Evolutionary conservation across 805 yeast species (phyloP).

Genomic region (Starmerella ratchasimensis): DNA sequence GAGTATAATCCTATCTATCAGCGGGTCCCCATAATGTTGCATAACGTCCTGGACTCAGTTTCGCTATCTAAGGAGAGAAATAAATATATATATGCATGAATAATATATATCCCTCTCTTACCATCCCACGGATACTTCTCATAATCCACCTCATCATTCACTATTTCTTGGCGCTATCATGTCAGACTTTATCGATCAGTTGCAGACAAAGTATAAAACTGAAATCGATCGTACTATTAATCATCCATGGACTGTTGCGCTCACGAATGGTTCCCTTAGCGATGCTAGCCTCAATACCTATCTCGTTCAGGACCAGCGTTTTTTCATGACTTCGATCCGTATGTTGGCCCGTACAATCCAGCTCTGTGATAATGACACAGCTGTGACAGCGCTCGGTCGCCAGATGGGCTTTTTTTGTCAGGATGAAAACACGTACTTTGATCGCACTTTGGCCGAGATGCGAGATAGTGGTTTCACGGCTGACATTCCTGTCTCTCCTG

Average conservation of each 20-base stretch:
- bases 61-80: too few relatives aligned
- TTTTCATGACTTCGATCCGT: constrained; percentile 6
- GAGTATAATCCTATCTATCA: too few relatives aligned
- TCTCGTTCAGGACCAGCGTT: constrained; percentile 11
- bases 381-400: constrained; percentile 5
- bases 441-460: constrained; percentile 4
- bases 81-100: too few relatives aligned
- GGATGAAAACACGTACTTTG: constrained; percentile 13
- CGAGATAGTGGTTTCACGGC: not conserved
- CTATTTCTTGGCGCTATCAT: too few relatives aligned
- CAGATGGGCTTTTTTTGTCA: constrained; percentile 10
- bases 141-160: too few relatives aligned
- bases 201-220: not conserved
- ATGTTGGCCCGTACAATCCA: constrained; percentile 8
- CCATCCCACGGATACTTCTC: too few relatives aligned
- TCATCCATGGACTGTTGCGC: constrained; percentile 10
- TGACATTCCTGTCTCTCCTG: not conserved
- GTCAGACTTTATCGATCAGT: not conserved
- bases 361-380: constrained; percentile 6
- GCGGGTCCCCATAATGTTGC: too few relatives aligned
- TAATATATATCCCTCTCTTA: too few relatives aligned
- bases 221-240: constrained; percentile 1
- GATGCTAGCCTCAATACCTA: constrained; percentile 8
- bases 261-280: constrained; percentile 10
- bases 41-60: too few relatives aligned